Percentiles rank a stretch among this genome's conserved stretches.
Conservation (phyloP, 257 asterid species). For the Solanum arcanum region DNA sequence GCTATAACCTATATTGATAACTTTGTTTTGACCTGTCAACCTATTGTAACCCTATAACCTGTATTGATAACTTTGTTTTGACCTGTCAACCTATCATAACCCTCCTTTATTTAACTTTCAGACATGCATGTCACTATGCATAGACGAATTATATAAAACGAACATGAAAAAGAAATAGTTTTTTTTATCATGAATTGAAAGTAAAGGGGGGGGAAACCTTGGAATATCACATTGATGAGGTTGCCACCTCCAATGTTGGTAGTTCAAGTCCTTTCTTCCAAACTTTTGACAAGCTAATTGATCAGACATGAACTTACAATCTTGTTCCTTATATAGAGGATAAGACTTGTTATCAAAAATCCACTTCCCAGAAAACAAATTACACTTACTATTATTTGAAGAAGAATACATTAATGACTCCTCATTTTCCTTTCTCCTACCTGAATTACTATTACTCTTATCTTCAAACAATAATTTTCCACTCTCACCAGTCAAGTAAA, state of each 20-base stretch:
- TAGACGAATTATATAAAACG: not conserved
- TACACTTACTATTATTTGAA: constrained; percentile 6
- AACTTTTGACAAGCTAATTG: constrained; percentile 46
- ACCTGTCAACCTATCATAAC: not conserved
- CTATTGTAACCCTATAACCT: not conserved
- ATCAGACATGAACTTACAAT: constrained; percentile 37
- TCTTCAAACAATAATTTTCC: constrained; percentile 17
- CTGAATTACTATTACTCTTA: not conserved
- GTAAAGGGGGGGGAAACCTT: constrained; percentile 22
- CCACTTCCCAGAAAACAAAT: constrained; percentile 53
- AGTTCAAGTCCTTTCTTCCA: constrained; percentile 49
- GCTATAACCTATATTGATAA: not conserved
- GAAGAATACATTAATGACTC: not conserved
- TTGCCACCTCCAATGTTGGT: constrained; percentile 70
- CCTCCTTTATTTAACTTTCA: not conserved
- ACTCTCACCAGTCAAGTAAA: constrained; percentile 50
- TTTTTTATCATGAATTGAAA: not conserved
- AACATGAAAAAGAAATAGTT: not conserved
- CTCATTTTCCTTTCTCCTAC: not conserved
- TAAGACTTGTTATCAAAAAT: constrained; percentile 37
- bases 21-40: not conserved
- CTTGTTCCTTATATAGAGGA: constrained; percentile 44
- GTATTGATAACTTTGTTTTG: not conserved
- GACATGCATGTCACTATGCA: not conserved
- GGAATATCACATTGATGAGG: constrained; percentile 61